Evolutionary conservation across 2,329 filamentous ascomycete genomes (phyloP).

Genomic region (Ophiostoma sp.): DNA sequence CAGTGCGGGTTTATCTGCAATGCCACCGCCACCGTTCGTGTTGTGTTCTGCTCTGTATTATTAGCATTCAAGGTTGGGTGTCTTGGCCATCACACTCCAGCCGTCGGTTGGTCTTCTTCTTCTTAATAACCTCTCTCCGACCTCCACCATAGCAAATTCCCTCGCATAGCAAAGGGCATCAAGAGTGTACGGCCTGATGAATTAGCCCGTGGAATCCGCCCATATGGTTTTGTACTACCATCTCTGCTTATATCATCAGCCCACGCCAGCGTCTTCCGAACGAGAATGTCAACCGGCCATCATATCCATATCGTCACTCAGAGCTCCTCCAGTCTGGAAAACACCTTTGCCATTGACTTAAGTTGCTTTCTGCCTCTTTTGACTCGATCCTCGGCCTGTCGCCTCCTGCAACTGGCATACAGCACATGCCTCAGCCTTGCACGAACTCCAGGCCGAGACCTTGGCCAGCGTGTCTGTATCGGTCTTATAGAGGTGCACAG

Average conservation of each 20-base stretch:
- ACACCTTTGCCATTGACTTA: background rate
- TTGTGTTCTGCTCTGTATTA: background rate
- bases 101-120: background rate
- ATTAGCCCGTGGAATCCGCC: background rate
- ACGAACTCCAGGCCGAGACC: background rate
- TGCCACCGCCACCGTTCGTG: background rate
- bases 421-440: background rate
- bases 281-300: background rate
- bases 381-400: background rate
- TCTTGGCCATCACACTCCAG: background rate
- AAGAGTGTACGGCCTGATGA: background rate
- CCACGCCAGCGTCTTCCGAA: background rate
- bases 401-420: background rate
- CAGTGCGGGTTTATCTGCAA: background rate
- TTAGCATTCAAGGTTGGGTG: background rate
- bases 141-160: no score
- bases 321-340: background rate
- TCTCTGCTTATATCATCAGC: background rate
- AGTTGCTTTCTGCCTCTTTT: background rate
- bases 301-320: background rate
- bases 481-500: background rate
- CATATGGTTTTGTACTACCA: background rate
- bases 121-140: no score
- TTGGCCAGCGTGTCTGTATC: background rate
- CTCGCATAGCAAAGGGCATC: background rate